A percentile compares a stretch with the other conserved stretches of the same genome.
Conservation (phyloP, 1,284 basidiomycete genomes). For the Pterula multifida region DNA sequence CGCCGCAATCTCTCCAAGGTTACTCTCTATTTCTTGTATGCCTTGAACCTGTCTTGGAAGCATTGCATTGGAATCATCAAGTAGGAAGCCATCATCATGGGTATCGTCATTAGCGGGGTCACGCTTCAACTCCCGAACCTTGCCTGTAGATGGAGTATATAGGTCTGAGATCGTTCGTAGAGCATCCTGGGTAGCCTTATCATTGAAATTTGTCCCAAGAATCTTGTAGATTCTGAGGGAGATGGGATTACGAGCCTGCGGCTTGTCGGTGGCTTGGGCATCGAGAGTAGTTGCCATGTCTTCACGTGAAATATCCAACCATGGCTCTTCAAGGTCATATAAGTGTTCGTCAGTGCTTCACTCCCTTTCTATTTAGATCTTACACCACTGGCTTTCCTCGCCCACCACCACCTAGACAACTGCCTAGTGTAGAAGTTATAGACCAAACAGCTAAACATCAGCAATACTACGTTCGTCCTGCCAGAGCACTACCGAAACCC, state of each 20-base stretch:
- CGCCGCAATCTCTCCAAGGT: slow-evolving; percentile 44
- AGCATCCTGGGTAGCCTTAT: slow-evolving; percentile 69
- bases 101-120: slow-evolving; percentile 24
- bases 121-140: slow-evolving; percentile 21
- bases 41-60: slow-evolving; percentile 14
- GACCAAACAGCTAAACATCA: slow-evolving; percentile 20
- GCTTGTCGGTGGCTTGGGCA: background rate
- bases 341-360: background rate
- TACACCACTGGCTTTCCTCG: background rate
- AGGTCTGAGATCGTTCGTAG: slow-evolving; percentile 74
- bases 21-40: background rate
- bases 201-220: slow-evolving; percentile 74
- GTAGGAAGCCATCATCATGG: slow-evolving; percentile 7
- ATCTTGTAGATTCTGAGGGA: slow-evolving; percentile 82
- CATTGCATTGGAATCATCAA: slow-evolving; percentile 10
- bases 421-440: background rate
- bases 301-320: background rate
- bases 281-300: background rate
- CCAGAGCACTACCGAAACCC: slow-evolving; percentile 30
- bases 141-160: slow-evolving; percentile 33
- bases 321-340: background rate
- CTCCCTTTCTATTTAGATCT: background rate
- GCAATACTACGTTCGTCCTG: slow-evolving; percentile 20
- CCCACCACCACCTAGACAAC: background rate
- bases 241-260: slow-evolving; percentile 46